Base-by-base conservation (phyloP, 805 yeast species). In the Yamadazyma takamatsuzukensis region DNA sequence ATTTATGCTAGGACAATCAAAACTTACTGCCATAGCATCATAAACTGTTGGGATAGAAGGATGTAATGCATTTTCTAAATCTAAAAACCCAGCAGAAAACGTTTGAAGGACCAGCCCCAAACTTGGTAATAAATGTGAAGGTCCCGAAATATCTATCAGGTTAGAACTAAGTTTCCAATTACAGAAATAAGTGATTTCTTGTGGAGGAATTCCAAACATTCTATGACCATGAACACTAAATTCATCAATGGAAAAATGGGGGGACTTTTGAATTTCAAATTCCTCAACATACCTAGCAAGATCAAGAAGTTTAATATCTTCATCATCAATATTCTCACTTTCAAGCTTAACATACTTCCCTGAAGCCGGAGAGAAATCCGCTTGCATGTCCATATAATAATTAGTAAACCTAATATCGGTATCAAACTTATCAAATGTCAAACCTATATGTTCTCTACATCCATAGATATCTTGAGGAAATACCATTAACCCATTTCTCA, bases 361-460 rank as follows among this genome's bases (percentile, higher is more conserved):
- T 4, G 49, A 53, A 2, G 79, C 53, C 1, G 89, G 86, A 9
- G 83, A 68, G 24, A 80, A 65, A 43, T 84, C 78, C 1, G 82
- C 83, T 48, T 87, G 90, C 40, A 90, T 53, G 50, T 90, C 96
- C 96, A 93, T 89, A 51, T 90, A 93, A 55, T 83, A 93, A 47
- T 87, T 84, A 12, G 90, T 82, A 56, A 87, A 83, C 34, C 97
- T 65, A n/a, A 86, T 65, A 51, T 88, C 97, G 17, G 85, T 72
- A 40, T 79, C 86, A 26, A 89, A 61, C 13, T 70, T 64, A 15
- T 80, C 78, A 45, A 87, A 79, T 25, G 70, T 68, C 1, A 89
- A 51, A 0, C 82, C 76, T 15, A 83, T 47, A 48, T 79, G 81
- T 0, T 82, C 70, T 10, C 69, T 61, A 22, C 78, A 68, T 36